A percentile compares a stretch with the other conserved stretches of the same genome.
phyloP scores from a whole-genome alignment of 441 rosid genomes.

The Dalechampia spathulata region DNA sequence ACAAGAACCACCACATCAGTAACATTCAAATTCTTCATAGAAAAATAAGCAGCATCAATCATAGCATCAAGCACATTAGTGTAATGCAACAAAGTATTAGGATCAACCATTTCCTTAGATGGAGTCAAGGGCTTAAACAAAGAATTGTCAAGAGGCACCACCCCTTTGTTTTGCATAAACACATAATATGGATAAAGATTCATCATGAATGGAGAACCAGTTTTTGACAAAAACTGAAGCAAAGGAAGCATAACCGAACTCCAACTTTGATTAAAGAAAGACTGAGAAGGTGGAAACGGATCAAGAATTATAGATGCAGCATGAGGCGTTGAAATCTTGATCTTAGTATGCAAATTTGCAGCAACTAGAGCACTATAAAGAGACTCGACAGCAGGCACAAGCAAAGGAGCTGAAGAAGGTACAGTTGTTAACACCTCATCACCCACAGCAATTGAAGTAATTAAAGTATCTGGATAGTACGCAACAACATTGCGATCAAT shows the following conservation, averaged over 20 bases:
- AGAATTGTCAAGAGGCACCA: slow-evolving; percentile 86
- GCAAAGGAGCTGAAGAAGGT: slow-evolving; percentile 73
- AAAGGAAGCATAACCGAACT: slow-evolving; percentile 58
- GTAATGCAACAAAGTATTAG: slow-evolving; percentile 91
- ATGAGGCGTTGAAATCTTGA: slow-evolving; percentile 88
- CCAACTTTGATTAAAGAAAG: slow-evolving; percentile 90
- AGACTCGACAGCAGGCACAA: slow-evolving; percentile 76
- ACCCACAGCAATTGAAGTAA: slow-evolving; percentile 71
- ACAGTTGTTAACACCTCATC: slow-evolving; percentile 88
- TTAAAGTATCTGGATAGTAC: slow-evolving; percentile 67
- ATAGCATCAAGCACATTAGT: slow-evolving; percentile 90
- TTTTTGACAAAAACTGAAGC: slow-evolving; percentile 71
- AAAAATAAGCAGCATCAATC: slow-evolving; percentile 89
- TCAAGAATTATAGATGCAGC: slow-evolving; percentile 79
- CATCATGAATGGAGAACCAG: slow-evolving; percentile 93
- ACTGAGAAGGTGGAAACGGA: slow-evolving; percentile 89
- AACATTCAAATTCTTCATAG: slow-evolving; percentile 85
- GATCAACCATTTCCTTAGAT: slow-evolving; percentile 92
- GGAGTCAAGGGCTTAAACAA: slow-evolving; percentile 89
- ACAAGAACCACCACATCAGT: slow-evolving; percentile 81
- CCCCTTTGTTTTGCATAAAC: slow-evolving; percentile 93
- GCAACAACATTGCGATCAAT: slow-evolving; percentile 73
- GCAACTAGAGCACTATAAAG: slow-evolving; percentile 87
- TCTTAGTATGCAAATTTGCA: slow-evolving; percentile 74
- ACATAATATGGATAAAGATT: slow-evolving; percentile 94